Conservation (phyloP, 208 protist genomes). For the Crithidia bombi region DNA sequence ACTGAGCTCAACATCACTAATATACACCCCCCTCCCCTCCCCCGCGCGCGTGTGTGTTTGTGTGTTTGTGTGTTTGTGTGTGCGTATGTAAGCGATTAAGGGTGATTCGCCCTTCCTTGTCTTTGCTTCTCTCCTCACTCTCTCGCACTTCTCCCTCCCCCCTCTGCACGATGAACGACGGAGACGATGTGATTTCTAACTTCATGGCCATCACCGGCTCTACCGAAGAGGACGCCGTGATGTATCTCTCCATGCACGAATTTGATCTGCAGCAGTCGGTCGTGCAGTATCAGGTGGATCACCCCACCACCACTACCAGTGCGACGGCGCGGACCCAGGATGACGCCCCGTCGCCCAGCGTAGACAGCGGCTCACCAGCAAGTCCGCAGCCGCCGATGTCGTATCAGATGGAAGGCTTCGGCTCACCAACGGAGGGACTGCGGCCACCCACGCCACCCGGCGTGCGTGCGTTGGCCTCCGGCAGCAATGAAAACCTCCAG, state of each 20-base stretch:
- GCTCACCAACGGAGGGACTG: conserved; percentile 11
- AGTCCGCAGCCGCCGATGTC: conserved; percentile 31
- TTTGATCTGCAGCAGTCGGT: conserved; percentile 65
- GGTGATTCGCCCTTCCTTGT: background rate
- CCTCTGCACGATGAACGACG: conserved; percentile 39
- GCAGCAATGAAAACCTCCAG: conserved; percentile 27
- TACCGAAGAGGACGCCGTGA: conserved; percentile 61
- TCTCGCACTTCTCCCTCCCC: background rate
- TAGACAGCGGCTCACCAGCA: conserved; percentile 29
- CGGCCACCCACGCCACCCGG: conserved; percentile 24
- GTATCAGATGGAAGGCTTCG: conserved; percentile 19
- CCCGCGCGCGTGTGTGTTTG: too few species aligned
- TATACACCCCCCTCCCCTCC: too few species aligned
- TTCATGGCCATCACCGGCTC: conserved; percentile 76
- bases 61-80: background rate
- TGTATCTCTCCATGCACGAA: conserved; percentile 52
- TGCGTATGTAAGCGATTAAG: too few species aligned
- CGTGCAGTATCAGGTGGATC: conserved; percentile 37
- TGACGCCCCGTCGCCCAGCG: conserved; percentile 22
- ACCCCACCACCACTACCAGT: background rate
- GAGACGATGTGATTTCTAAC: conserved; percentile 52
- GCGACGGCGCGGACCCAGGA: background rate
- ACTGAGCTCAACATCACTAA: too few species aligned
- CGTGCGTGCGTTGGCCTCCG: conserved; percentile 23
- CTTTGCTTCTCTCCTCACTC: background rate